These are phyloP conservation scores for cucumber (Cucumis sativus) DNA, from an alignment of 306 rosid genomes.

Conservation along the genomic window DNA sequence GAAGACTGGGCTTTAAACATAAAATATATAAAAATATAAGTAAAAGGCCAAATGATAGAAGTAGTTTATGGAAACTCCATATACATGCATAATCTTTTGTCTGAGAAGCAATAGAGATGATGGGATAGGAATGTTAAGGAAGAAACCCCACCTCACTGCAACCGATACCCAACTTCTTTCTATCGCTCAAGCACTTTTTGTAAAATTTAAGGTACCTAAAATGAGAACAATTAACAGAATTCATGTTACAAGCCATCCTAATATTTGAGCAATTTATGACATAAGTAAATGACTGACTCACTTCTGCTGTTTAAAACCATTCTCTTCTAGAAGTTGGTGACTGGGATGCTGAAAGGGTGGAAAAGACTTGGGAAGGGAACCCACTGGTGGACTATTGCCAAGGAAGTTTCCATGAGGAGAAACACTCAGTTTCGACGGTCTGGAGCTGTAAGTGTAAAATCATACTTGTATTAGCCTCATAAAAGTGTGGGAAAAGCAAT, in stretches of 20 bases:
- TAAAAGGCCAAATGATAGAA: not conserved
- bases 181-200: slow-evolving; percentile 71
- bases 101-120: not conserved
- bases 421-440: slow-evolving; percentile 64
- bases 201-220: slow-evolving; percentile 73
- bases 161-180: slow-evolving; percentile 93
- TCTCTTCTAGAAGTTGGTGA: slow-evolving; percentile 93
- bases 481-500: not conserved
- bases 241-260: slow-evolving; percentile 9
- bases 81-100: not conserved
- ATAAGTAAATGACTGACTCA: slow-evolving; percentile 21
- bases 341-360: slow-evolving; percentile 98
- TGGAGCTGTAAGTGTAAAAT: slow-evolving; percentile 39
- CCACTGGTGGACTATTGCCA: slow-evolving; percentile 85
- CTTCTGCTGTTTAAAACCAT: slow-evolving; percentile 93
- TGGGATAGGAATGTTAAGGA: slow-evolving; percentile 12
- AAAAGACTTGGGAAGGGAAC: slow-evolving; percentile 90
- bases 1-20: not conserved
- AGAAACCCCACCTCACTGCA: slow-evolving; percentile 79
- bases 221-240: slow-evolving; percentile 21
- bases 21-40: not conserved
- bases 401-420: slow-evolving; percentile 72
- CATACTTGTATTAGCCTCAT: slow-evolving; percentile 17
- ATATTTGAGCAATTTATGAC: not conserved
- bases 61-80: not conserved